Conservation (phyloP, 164 flowering plant genomes). For the Amborella trichopoda region DNA sequence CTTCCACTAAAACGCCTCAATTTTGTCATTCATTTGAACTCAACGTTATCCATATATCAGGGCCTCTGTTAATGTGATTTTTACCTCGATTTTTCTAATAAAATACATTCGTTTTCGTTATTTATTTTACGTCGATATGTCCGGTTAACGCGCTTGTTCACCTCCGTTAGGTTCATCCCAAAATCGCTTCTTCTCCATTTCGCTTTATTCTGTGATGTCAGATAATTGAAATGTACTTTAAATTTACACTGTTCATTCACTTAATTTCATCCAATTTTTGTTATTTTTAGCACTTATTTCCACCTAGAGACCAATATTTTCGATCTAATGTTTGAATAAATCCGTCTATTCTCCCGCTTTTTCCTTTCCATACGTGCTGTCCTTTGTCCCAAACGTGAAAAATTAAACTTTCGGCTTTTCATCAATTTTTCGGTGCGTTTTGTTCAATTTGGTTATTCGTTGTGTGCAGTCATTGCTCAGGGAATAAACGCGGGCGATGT, state of each 20-base stretch:
- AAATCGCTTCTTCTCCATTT: neutral
- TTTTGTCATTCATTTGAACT: too few species aligned
- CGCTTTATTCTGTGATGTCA: neutral
- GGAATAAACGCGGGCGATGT: constrained; percentile 98
- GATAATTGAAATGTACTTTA: neutral
- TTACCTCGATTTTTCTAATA: neutral
- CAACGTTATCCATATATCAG: too few species aligned
- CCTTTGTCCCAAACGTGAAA: neutral
- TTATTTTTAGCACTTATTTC: neutral
- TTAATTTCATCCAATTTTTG: neutral
- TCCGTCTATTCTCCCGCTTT: too few species aligned
- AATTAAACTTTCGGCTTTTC: neutral
- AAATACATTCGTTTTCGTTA: neutral
- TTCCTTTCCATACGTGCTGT: too few species aligned
- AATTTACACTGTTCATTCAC: neutral
- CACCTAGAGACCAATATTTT: neutral
- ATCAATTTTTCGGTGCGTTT: neutral
- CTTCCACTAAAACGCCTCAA: too few species aligned
- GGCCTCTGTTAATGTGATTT: too few species aligned
- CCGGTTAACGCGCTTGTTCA: neutral
- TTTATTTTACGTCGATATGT: neutral
- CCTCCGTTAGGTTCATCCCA: neutral
- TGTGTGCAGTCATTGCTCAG: constrained; percentile 60
- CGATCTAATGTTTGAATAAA: neutral
- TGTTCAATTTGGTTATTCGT: neutral